Base-by-base conservation (phyloP, 192 early-diverging fungal genomes). In the Fimicolochytrium jonesii region DNA sequence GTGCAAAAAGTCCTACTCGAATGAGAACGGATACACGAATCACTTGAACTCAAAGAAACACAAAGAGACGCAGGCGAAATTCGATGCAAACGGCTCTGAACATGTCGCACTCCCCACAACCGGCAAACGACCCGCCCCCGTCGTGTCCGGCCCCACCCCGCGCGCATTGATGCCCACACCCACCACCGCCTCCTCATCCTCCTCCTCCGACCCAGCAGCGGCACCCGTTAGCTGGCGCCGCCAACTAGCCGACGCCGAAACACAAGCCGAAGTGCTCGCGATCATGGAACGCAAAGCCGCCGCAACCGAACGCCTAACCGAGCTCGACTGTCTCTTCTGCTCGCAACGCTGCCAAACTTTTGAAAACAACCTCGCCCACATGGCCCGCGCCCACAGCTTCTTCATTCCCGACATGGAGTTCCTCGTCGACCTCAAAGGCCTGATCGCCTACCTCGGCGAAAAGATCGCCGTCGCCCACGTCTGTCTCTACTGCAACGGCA, bases 341-440 rank as follows among this genome's bases (percentile, higher is more conserved):
- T 61, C 79, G 18, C 78, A 87, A 28, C 18, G 35, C 1, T 30
- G 59, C 15, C 6, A 44, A 2, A 64, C 72, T 22, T 59, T 85
- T 36, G 79, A 86, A 62, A 71, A 59, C 54, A 94, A 92, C 68
- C 73, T 99, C 69, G 77, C 82, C 25, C 97, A 99, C 75, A 99
- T 99, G 97, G 83, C 91, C 15, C 72, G 69, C 44, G 78, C 72
- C 26, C 97, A 99, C 73, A 87, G 87, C 68, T 90, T 99, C 67
- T 99, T 98, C 60, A 89, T 99, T 64, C 97, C 97, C 22, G 94
- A 98, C 74, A 81, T 97, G 33, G 95, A 98, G 72, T 95, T 86
- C 68, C 69, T 99, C 54, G 86, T 87, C 1, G 90, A 98, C 64
- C 64, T 94, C 23, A 84, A 81, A 33, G 97, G 95, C 6, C 74